A percentile compares a stretch with the other conserved stretches of the same genome.
These are phyloP conservation scores for Calocybe indica DNA, from an alignment of 768 basidiomycete genomes.

Conservation along the genomic window DNA sequence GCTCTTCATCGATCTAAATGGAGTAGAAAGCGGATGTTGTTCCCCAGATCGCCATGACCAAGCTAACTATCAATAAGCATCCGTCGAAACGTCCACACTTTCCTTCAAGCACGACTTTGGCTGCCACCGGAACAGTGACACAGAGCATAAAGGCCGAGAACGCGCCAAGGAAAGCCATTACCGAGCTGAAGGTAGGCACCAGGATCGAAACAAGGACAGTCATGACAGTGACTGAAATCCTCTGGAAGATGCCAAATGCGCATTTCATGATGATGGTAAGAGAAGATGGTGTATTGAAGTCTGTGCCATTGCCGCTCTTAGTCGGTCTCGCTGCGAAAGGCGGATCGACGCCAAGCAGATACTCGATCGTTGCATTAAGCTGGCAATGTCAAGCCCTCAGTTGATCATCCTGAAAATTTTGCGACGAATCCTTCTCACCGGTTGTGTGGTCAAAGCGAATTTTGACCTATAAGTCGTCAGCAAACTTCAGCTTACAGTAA, in stretches of 20 bases:
- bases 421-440: constrained; percentile 36
- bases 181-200: constrained; percentile 72
- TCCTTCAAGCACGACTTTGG: constrained; percentile 56
- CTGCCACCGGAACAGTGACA: constrained; percentile 70
- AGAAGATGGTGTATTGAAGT: too few relatives aligned
- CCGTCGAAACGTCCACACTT: constrained; percentile 47
- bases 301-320: too few relatives aligned
- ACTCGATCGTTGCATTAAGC: constrained; percentile 81
- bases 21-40: constrained; percentile 59
- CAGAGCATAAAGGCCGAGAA: constrained; percentile 77
- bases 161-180: constrained; percentile 91
- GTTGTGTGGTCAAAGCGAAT: constrained; percentile 79
- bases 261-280: too few relatives aligned
- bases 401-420: neutral
- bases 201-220: constrained; percentile 67
- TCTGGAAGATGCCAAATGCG: constrained; percentile 41
- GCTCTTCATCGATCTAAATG: constrained; percentile 10
- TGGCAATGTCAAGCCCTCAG: constrained; percentile 19
- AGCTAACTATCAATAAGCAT: constrained; percentile 42
- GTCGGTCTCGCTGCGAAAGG: constrained; percentile 17
- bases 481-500: neutral
- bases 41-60: constrained; percentile 73
- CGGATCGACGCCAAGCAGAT: constrained; percentile 61
- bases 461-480: constrained; percentile 54
- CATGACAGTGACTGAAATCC: constrained; percentile 50